Base-by-base conservation (phyloP, 2,329 filamentous ascomycete genomes). In the Cyanodermella asteris region DNA sequence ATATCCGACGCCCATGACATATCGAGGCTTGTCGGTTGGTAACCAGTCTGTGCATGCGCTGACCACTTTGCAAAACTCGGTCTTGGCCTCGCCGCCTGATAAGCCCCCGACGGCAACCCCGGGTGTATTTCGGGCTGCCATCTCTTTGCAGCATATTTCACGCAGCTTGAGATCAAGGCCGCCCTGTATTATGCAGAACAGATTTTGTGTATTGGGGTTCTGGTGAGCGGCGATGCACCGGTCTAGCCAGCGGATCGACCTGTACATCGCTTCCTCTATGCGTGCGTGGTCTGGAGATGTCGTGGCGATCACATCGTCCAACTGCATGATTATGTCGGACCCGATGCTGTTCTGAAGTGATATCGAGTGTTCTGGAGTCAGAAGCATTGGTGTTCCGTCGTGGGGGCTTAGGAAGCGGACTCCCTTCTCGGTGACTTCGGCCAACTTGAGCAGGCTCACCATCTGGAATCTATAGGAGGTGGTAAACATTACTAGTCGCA, bases 121-220 rank as follows among this genome's bases (percentile, higher is more conserved):
- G 0, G 87, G 87, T 0, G 90, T 97, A 49, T 91, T 71, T 35
- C 90, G 63, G 17, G 67, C 72, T 3, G 91, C 61, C 90, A 97
- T 97, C 42, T 76, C 72, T 24, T 55, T 53, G 35, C 76, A 84
- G 51, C 90, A 97, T 45, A 84, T 63, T 32, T 61, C 63, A 13
- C 87, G 67, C 59, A 97, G 67, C 2, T 81, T 75, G 4, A 91
- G 53, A 47, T 97, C 82, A 6, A 97, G 56, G 0, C 87, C 87
- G 32, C 87, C 87, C 50, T 97, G 87, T 36, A 97, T 93, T 42
- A 97, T 97, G 49, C 90, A 97, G 49, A 97, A 97, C 5, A 97
- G 61, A 40, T 93, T 97, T 47, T 97, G 87, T 2, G 59, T 60
- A 16, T 72, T 62, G 0, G 81, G 77, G 28, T 82, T 74, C 42